Evolutionary conservation across 306 rosid species (phyloP), one percentile per base, ranked within the genome.

Genomic region (Neltuma alba): DNA sequence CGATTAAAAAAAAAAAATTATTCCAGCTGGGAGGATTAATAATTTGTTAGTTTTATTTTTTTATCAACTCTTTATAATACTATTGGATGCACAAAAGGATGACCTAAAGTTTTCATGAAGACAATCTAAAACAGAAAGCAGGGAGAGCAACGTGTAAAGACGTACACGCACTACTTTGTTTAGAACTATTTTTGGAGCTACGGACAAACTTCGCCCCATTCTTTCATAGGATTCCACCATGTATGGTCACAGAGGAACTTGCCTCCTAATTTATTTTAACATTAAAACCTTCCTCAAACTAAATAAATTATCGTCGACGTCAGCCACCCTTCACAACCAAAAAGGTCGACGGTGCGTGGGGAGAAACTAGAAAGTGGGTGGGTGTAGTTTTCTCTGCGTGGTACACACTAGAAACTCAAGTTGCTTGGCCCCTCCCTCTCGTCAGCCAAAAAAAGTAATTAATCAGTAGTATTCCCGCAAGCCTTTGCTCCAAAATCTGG

Each of bases 151-250:
- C 1, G 16, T 12, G 47, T 16, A 16, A 25, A 28, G 67, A 34
- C 1, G 11, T 14, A 9, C 18, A 30, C 76, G 61, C 76, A 47
- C 61, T 72, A 33, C 13, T 31, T 18, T 28, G 48, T 1, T n/a
- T 45, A 42, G 45, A 57, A 54, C 9, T 15, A 20, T 70, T 54
- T 72, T 31, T 34, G 65, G 41, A 40, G 48, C 66, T 27, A 21
- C 68, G 28, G 76, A 84, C 81, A 81, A 66, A 44, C 12, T 21
- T 30, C 28, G 1, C 31, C 23, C 16, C 62, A 67, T 76, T 81
- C 77, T 65, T 81, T 15, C 84, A 18, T 83, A 75, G 79, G 86
- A 88, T 76, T 33, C 87, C 91, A 83, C 83, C 72, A 23, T 38
- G 33, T 63, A 74, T 18, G 76, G 81, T 58, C 38, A 9, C 10